Evolutionary conservation across 2,329 filamentous ascomycete genomes (phyloP).

Genomic region (Trichoderma endophyticum): DNA sequence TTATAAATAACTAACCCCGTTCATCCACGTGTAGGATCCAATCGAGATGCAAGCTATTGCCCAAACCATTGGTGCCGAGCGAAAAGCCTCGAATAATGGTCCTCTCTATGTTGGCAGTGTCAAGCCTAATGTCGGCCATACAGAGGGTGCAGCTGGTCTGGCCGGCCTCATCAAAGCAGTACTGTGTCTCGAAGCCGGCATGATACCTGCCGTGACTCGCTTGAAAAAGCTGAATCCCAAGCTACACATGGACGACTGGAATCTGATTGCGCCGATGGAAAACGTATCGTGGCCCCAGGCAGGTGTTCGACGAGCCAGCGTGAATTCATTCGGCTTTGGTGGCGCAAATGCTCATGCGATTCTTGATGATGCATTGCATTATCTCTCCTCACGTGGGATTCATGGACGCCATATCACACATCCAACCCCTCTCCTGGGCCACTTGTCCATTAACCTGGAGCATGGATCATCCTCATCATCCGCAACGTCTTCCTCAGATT

Average conservation of each 20-base stretch:
- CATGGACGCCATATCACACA: neutral
- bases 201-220: neutral
- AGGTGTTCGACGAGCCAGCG: neutral
- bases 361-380: neutral
- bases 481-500: neutral
- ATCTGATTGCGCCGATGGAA: neutral
- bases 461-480: neutral
- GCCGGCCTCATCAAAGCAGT: neutral
- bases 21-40: neutral
- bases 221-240: neutral
- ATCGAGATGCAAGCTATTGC: neutral
- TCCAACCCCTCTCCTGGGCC: neutral
- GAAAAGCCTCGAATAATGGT: neutral
- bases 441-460: neutral
- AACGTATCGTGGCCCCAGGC: neutral
- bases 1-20: neutral
- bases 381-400: neutral
- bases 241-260: neutral
- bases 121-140: neutral
- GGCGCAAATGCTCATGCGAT: neutral
- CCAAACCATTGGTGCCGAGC: neutral
- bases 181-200: neutral
- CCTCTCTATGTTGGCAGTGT: neutral
- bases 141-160: neutral
- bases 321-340: neutral